Evolutionary conservation across 192 early-diverging fungal genomes (phyloP).

Genomic region (Gryganskiella cystojenkinii): DNA sequence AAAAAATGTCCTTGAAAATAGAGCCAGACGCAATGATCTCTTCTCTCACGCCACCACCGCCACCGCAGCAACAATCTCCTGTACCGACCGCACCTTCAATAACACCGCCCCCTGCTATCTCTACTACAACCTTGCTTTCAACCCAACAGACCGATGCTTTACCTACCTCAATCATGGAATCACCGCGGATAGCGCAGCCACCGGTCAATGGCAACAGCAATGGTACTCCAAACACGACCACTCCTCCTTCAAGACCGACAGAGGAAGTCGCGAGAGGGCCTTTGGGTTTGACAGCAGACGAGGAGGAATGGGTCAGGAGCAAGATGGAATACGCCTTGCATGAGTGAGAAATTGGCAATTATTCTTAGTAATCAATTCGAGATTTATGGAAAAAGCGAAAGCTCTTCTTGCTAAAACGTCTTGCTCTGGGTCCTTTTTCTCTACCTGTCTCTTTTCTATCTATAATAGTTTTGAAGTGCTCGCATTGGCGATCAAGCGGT

Average conservation of each 20-base stretch:
- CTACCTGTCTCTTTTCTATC: background rate
- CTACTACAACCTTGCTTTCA: background rate
- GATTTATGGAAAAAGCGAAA: no score
- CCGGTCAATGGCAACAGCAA: background rate
- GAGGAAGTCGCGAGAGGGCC: slow-evolving; percentile 34
- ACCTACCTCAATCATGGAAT: no score
- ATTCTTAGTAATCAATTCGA: no score
- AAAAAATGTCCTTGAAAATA: background rate
- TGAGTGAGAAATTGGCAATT: slow-evolving; percentile 40
- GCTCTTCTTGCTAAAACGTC: no score
- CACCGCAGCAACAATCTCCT: background rate
- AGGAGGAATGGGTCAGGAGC: slow-evolving; percentile 41
- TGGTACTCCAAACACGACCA: slow-evolving; percentile 1
- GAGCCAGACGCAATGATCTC: background rate
- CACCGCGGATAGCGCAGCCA: background rate
- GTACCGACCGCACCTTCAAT: no score
- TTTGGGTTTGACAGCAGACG: slow-evolving; percentile 22
- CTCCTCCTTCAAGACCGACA: slow-evolving; percentile 6
- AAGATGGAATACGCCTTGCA: slow-evolving; percentile 49
- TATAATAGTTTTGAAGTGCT: slow-evolving; percentile 26
- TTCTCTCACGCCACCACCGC: background rate
- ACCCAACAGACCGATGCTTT: background rate
- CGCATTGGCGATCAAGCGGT: slow-evolving; percentile 42
- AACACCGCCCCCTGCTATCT: background rate
- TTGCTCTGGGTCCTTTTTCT: background rate